Evolutionary conservation across 805 yeast genomes (phyloP), one percentile per base, ranked within the genome.

Genomic region (Kluyveromyces siamensis): DNA sequence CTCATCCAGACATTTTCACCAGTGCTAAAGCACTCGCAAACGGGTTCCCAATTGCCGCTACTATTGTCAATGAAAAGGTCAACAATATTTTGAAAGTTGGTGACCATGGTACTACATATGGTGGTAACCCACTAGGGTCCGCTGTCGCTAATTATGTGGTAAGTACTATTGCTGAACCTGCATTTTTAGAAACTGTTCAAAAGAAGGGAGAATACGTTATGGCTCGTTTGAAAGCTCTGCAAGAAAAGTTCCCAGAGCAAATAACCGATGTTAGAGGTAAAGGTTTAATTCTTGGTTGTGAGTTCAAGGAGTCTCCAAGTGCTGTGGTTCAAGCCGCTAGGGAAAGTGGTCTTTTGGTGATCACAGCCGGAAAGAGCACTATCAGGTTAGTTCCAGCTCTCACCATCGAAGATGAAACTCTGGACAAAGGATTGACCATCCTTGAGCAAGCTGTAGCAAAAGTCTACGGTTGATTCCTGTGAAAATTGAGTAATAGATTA

Each of bases 91-190:
- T 93, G 56, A 74, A 80, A 50, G 91, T 87, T 19, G 99, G 99
- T 50, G 99, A 93, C 63, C 99, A 91, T 64, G 99, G 99, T 49
- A 91, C 98, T 2, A 91, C 99, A 0, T 91, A 84, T 63, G 98
- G 99, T 54, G 99, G 99, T 48, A 93, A 93, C 66, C 98, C 98
- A 48, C 72, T 93, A 53, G 98, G 89, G 6, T 75, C 91, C 36
- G 79, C 90, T 53, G 78, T 93, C 45, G 96, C 89, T 6, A 71
- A 75, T 40, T 82, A 84, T 60, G 96, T 93, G 13, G 68, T 93
- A 21, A 81, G 76, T 47, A 76, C 79, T 57, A 75, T 93, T 41
- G 74, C 88, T 13, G 69, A 83, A 44, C 67, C 72, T 4, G 75
- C 71, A 17, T 83, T 93, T 55, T 73, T 87, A 57, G 61, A 67